Percentiles rank a stretch among this genome's conserved stretches.
These are phyloP conservation scores for Dillenia suffruticosa DNA, from an alignment of 164 flowering plant species.

Conservation along the genomic window DNA sequence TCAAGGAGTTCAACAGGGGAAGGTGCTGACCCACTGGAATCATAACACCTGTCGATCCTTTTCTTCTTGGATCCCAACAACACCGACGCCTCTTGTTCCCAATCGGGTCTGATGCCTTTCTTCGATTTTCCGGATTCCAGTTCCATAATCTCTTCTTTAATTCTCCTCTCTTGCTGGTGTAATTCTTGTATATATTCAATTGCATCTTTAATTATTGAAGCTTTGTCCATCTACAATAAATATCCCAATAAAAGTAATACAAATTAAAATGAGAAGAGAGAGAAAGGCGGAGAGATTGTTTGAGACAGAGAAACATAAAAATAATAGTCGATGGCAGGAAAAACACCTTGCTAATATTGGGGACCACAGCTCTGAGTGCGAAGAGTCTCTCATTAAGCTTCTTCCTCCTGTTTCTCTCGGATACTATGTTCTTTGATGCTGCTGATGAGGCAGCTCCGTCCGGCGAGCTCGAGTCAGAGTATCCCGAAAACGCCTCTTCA, in stretches of 20 bases:
- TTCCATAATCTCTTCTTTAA: slow-evolving; percentile 50
- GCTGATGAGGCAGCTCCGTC: slow-evolving; percentile 52
- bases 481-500: slow-evolving; percentile 58
- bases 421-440: slow-evolving; percentile 63
- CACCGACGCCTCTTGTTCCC: slow-evolving; percentile 1
- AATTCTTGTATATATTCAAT: slow-evolving; percentile 67
- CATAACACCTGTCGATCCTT: slow-evolving; percentile 24
- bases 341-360: slow-evolving; percentile 80
- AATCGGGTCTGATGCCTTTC: slow-evolving; percentile 9
- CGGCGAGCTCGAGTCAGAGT: slow-evolving; percentile 84
- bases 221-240: slow-evolving; percentile 73
- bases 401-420: slow-evolving; percentile 84
- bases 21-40: slow-evolving; percentile 17
- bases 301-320: not conserved
- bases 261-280: not conserved
- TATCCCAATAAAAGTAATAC: not conserved
- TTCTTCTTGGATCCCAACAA: slow-evolving; percentile 34
- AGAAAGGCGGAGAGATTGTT: no score
- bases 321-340: not conserved
- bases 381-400: slow-evolving; percentile 78
- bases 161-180: slow-evolving; percentile 55
- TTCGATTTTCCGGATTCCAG: slow-evolving; percentile 39
- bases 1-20: slow-evolving; percentile 58
- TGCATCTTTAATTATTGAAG: slow-evolving; percentile 80
- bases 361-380: slow-evolving; percentile 84